These are phyloP conservation scores for Quercus engelmannii DNA, from an alignment of 306 rosid species.

Conservation along the genomic window DNA sequence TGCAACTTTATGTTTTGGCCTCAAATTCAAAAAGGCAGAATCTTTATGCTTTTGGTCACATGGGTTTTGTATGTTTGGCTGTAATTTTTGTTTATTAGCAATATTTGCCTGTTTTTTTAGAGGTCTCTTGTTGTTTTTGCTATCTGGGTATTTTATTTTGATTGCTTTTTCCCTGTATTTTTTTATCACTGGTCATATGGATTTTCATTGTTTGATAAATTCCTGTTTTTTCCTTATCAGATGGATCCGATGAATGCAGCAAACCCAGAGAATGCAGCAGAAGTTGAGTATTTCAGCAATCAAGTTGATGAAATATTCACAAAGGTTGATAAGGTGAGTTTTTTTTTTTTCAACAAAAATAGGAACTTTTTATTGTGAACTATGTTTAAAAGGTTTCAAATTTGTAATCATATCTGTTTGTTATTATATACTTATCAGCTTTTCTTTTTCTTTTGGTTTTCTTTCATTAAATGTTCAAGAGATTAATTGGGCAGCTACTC, in stretches of 20 bases:
- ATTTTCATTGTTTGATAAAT: not conserved
- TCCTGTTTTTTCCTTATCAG: not conserved
- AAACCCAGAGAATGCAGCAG: conserved; percentile 13
- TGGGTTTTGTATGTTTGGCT: not conserved
- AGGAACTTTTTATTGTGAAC: not conserved
- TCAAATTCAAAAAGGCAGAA: not conserved
- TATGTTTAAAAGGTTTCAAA: not conserved
- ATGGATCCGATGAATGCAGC: conserved; percentile 34
- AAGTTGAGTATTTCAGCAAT: conserved; percentile 21
- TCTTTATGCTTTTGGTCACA: not conserved
- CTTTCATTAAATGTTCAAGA: not conserved
- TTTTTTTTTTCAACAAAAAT: not conserved
- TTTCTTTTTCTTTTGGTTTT: not conserved
- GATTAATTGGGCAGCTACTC: not conserved
- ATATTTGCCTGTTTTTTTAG: not conserved
- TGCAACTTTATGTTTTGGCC: not conserved
- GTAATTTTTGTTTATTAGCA: not conserved
- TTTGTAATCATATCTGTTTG: not conserved
- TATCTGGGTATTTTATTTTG: not conserved
- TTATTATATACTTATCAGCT: not conserved
- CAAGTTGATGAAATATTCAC: conserved; percentile 26
- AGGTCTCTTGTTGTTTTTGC: not conserved
- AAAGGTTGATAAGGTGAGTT: conserved; percentile 42
- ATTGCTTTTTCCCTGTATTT: not conserved
- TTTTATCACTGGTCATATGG: too few relatives aligned